A percentile compares a stretch with the other conserved stretches of the same genome.
These are phyloP conservation scores for Salix koriyanagi DNA, from an alignment of 345 rosid genomes.

Conservation along the genomic window DNA sequence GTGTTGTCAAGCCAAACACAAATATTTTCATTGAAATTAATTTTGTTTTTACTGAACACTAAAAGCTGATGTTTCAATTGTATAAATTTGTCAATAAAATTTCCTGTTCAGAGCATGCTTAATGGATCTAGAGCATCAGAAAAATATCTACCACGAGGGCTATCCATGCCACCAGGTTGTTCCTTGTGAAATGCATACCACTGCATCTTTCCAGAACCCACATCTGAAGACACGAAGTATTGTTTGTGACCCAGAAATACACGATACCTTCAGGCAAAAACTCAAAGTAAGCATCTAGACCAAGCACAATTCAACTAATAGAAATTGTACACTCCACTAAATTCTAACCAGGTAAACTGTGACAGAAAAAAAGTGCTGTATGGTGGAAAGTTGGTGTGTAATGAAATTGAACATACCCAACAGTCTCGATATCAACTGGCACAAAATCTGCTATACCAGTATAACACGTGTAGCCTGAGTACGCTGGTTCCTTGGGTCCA, in stretches of 20 bases:
- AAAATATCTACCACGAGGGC: slow-evolving; percentile 45
- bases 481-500: slow-evolving; percentile 64
- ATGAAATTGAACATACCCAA: slow-evolving; percentile 56
- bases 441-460: slow-evolving; percentile 90
- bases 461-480: slow-evolving; percentile 91
- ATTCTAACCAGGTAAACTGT: neutral
- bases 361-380: neutral
- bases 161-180: slow-evolving; percentile 72
- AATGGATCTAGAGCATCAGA: slow-evolving; percentile 1
- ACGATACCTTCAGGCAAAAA: slow-evolving; percentile 53
- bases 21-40: neutral
- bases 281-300: slow-evolving; percentile 6
- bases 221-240: slow-evolving; percentile 94
- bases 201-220: slow-evolving; percentile 98
- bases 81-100: neutral
- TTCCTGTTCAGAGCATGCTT: neutral
- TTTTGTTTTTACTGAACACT: neutral
- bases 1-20: neutral
- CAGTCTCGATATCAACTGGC: slow-evolving; percentile 87
- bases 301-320: neutral
- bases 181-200: slow-evolving; percentile 95
- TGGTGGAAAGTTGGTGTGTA: neutral
- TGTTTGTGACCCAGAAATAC: slow-evolving; percentile 95
- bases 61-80: neutral
- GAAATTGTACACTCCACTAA: neutral